Conservation (phyloP, 2,329 filamentous ascomycete genomes). For the Hypomyces rosellus region DNA sequence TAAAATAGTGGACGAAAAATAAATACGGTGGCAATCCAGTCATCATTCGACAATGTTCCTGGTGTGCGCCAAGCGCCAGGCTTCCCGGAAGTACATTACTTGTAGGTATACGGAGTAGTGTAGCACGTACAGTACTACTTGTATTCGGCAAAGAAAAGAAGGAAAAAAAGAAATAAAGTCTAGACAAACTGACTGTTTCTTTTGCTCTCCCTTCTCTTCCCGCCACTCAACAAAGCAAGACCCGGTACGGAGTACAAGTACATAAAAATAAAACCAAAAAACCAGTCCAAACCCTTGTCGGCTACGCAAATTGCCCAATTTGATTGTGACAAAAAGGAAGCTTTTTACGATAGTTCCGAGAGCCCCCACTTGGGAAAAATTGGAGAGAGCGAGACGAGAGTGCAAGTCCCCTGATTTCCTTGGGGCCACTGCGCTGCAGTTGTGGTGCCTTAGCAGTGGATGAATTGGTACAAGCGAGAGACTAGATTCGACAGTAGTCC, state of each 20-base stretch:
- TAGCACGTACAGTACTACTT: too few species aligned
- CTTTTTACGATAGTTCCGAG: conserved; percentile 12
- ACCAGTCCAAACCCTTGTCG: conserved; percentile 1
- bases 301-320: conserved; percentile 21
- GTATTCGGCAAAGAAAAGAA: neutral
- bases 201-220: conserved; percentile 2
- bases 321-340: conserved; percentile 13
- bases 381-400: neutral
- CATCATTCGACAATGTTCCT: too few species aligned
- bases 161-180: neutral
- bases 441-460: neutral
- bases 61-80: too few species aligned
- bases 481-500: neutral
- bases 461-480: neutral
- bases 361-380: conserved; percentile 8
- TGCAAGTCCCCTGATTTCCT: neutral
- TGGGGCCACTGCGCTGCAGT: neutral
- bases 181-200: neutral
- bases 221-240: neutral
- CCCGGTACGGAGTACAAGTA: neutral
- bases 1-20: too few species aligned
- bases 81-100: too few species aligned
- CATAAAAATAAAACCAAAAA: too few species aligned
- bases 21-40: too few species aligned
- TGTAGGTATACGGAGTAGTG: too few species aligned